Conservation (phyloP, 1,284 basidiomycete species). For the Coniferiporia sulphurascens region DNA sequence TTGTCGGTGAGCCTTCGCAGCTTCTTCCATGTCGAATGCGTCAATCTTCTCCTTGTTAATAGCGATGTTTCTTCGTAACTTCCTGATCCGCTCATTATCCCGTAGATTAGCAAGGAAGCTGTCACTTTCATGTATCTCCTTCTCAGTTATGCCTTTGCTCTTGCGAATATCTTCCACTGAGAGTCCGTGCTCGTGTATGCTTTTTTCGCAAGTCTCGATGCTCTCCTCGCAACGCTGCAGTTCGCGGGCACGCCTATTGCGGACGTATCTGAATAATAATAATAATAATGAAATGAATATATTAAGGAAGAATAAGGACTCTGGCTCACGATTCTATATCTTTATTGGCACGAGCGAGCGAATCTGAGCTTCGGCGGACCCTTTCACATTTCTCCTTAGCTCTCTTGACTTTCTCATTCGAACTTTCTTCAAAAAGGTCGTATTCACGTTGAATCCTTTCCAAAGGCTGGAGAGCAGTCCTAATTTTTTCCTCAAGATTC, state of each 20-base stretch:
- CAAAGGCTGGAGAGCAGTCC: slow-evolving; percentile 63
- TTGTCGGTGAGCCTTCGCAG: slow-evolving; percentile 72
- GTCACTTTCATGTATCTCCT: slow-evolving; percentile 70
- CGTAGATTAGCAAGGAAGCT: slow-evolving; percentile 71
- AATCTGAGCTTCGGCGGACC: slow-evolving; percentile 62
- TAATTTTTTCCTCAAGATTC: slow-evolving; percentile 63
- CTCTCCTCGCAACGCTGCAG: slow-evolving; percentile 60
- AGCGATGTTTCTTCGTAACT: slow-evolving; percentile 63
- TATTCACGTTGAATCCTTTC: slow-evolving; percentile 61
- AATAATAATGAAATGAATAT: neutral
- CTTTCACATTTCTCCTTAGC: slow-evolving; percentile 54
- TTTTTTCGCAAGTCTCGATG: slow-evolving; percentile 55
- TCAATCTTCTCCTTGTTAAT: slow-evolving; percentile 72
- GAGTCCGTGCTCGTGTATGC: slow-evolving; percentile 52
- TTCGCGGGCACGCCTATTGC: slow-evolving; percentile 59
- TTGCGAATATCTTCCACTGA: slow-evolving; percentile 53
- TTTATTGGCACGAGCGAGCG: slow-evolving; percentile 56
- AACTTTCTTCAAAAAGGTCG: slow-evolving; percentile 19
- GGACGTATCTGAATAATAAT: slow-evolving; percentile 63
- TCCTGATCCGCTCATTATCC: slow-evolving; percentile 81
- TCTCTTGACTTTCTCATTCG: slow-evolving; percentile 44
- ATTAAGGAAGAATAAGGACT: neutral
- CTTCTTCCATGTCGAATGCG: slow-evolving; percentile 74
- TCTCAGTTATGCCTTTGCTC: slow-evolving; percentile 52
- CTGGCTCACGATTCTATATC: slow-evolving; percentile 54